Evolutionary conservation across 2,329 filamentous ascomycete species (phyloP).

Genomic region (Pyrenochaeta sp.): DNA sequence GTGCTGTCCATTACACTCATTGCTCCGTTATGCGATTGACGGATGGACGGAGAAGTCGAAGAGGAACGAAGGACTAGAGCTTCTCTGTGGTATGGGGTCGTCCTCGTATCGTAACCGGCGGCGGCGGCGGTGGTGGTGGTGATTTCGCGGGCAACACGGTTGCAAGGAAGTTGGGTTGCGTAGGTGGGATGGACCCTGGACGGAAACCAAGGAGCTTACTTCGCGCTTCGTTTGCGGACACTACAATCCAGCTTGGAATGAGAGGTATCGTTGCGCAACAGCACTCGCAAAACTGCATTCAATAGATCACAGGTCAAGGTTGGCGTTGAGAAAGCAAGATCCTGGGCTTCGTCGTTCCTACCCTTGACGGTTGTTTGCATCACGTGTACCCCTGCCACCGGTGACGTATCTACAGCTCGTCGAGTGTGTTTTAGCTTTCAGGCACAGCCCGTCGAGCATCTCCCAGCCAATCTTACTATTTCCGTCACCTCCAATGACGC

Average conservation of each 20-base stretch:
- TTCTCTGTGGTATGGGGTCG: not conserved
- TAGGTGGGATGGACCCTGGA: constrained; percentile 24
- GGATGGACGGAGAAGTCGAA: not conserved
- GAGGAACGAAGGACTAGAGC: not conserved
- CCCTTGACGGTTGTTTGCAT: constrained; percentile 1
- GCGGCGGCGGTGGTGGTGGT: constrained; percentile 13
- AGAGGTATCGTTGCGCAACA: not conserved
- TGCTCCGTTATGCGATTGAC: constrained; percentile 1
- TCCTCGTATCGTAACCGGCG: constrained; percentile 8
- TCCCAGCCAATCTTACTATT: constrained; percentile 10
- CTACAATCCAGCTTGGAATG: not conserved
- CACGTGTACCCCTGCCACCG: constrained; percentile 4
- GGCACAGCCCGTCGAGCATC: constrained; percentile 6
- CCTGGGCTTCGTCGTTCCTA: not conserved
- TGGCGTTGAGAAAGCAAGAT: constrained; percentile 2
- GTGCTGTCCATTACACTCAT: constrained; percentile 19
- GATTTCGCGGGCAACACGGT: constrained; percentile 10
- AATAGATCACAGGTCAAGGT: not conserved
- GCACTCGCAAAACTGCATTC: not conserved
- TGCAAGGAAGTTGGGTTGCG: constrained; percentile 1
- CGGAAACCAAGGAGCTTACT: not conserved
- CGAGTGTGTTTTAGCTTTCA: constrained; percentile 9
- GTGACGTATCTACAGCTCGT: constrained; percentile 2
- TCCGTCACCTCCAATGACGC: not conserved
- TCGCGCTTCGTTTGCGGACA: constrained; percentile 1